Conservation (phyloP, 139 green algal species). For the Micractinium sp. region DNA sequence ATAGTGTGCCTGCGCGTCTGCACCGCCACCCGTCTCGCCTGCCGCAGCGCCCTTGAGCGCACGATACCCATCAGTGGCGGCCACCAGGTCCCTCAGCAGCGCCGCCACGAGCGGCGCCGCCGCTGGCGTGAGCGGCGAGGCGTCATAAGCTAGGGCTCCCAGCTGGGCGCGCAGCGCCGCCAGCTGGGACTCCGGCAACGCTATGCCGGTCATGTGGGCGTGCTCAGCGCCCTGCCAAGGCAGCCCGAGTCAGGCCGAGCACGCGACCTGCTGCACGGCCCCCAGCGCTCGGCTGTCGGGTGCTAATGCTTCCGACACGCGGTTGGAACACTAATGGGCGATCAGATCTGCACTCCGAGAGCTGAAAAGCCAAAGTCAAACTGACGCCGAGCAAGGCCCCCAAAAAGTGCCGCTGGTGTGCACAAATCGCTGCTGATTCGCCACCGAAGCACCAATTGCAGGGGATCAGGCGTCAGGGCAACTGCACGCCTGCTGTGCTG, state of each 20-base stretch:
- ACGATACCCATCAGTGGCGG: not conserved
- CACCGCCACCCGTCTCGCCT: not conserved
- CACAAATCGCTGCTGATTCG: too few species aligned
- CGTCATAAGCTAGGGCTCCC: constrained; percentile 6
- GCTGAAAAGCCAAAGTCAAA: too few species aligned
- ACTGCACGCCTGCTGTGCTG: too few species aligned
- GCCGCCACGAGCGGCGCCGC: constrained; percentile 21
- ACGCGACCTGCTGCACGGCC: not conserved
- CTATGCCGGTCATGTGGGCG: not conserved
- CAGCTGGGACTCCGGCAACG: not conserved
- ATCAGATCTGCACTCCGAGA: too few species aligned
- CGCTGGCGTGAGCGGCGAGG: not conserved
- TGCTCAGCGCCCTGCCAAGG: too few species aligned
- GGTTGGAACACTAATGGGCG: too few species aligned
- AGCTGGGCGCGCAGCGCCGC: constrained; percentile 6
- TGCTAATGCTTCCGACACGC: too few species aligned
- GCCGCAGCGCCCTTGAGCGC: not conserved
- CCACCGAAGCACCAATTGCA: too few species aligned
- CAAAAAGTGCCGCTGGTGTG: too few species aligned
- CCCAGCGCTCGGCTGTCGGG: too few species aligned
- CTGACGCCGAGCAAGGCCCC: too few species aligned
- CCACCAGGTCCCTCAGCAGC: constrained; percentile 6
- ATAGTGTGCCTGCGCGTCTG: not conserved
- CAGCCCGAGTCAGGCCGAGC: not conserved
- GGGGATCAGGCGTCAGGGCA: too few species aligned